Percentiles rank a stretch among this genome's conserved stretches.
phyloP scores from a whole-genome alignment of 2,329 filamentous ascomycete genomes.

The Cladosporium austrohemisphaericum region DNA sequence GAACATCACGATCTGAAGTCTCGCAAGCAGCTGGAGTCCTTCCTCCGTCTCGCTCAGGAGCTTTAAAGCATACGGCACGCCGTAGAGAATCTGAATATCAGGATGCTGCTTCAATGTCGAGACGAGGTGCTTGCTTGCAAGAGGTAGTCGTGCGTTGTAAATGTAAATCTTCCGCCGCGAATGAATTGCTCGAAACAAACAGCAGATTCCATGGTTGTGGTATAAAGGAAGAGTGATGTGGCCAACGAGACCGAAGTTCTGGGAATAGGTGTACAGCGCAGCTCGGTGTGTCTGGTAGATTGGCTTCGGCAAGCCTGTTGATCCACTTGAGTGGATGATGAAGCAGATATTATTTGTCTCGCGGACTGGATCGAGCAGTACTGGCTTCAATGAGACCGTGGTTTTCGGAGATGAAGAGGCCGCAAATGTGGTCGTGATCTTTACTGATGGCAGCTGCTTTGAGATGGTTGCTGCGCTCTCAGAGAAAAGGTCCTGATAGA shows the following conservation, averaged over 20 bases:
- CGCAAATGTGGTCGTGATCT: slow-evolving; percentile 30
- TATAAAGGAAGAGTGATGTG: slow-evolving; percentile 56
- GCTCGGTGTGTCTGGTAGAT: slow-evolving; percentile 54
- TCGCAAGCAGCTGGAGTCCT: slow-evolving; percentile 34
- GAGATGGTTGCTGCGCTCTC: slow-evolving; percentile 25
- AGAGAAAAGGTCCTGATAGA: slow-evolving; percentile 23
- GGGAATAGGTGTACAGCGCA: slow-evolving; percentile 45
- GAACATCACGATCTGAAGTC: slow-evolving; percentile 24
- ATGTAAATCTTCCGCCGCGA: slow-evolving; percentile 48
- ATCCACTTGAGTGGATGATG: slow-evolving; percentile 51
- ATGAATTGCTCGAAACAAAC: slow-evolving; percentile 50
- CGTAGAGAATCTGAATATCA: slow-evolving; percentile 52
- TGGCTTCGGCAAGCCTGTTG: slow-evolving; percentile 59
- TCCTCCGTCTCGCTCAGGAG: slow-evolving; percentile 54
- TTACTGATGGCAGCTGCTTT: slow-evolving; percentile 23
- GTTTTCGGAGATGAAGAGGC: slow-evolving; percentile 1
- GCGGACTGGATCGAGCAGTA: slow-evolving; percentile 24
- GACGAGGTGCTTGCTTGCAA: slow-evolving; percentile 38
- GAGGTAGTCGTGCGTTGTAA: slow-evolving; percentile 52
- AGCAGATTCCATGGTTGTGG: slow-evolving; percentile 55
- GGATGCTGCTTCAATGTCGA: slow-evolving; percentile 19
- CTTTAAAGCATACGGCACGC: slow-evolving; percentile 60
- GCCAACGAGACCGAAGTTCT: slow-evolving; percentile 42
- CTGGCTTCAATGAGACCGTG: slow-evolving; percentile 2
- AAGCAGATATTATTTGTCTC: slow-evolving; percentile 33